Evolutionary conservation across 176 grass and related monocot species (phyloP).

Genomic region (Hordeum vulgare): MorexV3_pseudomolecules_assembly NC_058524.1:593386168-593386667

Average conservation of each 20-base stretch:
- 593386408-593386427: too few relatives aligned
- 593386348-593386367: not conserved
- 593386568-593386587: slow-evolving; percentile 17
- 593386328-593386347: not conserved
- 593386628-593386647: not conserved
- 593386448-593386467: not conserved
- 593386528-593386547: not conserved
- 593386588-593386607: slow-evolving; percentile 39
- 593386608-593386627: not conserved
- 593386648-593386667: not conserved
- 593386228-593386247: not conserved
- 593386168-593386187: not conserved
- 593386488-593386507: not conserved
- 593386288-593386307: not conserved
- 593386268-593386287: too few relatives aligned
- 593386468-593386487: not conserved
- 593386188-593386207: not conserved
- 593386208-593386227: not conserved
- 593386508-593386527: not conserved
- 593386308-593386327: not conserved
- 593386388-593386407: not conserved
- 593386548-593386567: not conserved
- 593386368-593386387: not conserved
- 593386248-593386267: not conserved
- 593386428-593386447: not conserved